phyloP scores from a whole-genome alignment of 1,284 basidiomycete species.

The Cerrena zonata region DNA sequence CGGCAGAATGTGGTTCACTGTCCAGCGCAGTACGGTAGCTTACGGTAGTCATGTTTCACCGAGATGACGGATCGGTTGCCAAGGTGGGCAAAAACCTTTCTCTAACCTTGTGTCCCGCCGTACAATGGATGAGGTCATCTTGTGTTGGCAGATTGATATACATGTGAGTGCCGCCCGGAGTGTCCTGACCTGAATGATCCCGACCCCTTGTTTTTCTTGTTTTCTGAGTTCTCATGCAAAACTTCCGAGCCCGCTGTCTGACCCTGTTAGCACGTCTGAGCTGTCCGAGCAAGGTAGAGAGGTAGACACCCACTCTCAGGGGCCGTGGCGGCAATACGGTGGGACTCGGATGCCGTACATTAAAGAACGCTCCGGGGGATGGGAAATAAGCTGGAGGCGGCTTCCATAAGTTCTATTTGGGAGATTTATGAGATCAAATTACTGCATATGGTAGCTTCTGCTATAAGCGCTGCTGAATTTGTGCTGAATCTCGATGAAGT shows the following conservation, averaged over 20 bases:
- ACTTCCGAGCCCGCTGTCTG: too few relatives aligned
- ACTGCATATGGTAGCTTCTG: not conserved
- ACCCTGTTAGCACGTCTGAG: too few relatives aligned
- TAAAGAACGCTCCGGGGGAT: not conserved
- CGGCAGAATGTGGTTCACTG: not conserved
- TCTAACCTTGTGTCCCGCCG: not conserved
- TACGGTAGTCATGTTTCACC: not conserved
- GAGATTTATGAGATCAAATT: not conserved
- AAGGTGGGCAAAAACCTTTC: conserved; percentile 1
- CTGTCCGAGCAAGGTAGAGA: too few relatives aligned
- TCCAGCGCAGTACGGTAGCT: not conserved
- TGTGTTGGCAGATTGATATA: too few relatives aligned
- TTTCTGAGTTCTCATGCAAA: too few relatives aligned
- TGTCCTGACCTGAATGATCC: too few relatives aligned
- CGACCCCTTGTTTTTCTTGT: too few relatives aligned
- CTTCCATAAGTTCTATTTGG: too few relatives aligned
- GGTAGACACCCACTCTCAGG: too few relatives aligned
- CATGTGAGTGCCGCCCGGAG: not conserved
- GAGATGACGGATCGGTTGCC: conserved; percentile 1
- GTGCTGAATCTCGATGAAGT: conserved; percentile 20
- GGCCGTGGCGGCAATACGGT: not conserved
- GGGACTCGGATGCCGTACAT: not conserved
- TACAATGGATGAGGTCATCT: not conserved
- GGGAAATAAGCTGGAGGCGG: not conserved
- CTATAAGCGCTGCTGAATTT: conserved; percentile 5